Conservation (phyloP, 176 grass and related monocot species). For the Aegilops sharonensis region DNA sequence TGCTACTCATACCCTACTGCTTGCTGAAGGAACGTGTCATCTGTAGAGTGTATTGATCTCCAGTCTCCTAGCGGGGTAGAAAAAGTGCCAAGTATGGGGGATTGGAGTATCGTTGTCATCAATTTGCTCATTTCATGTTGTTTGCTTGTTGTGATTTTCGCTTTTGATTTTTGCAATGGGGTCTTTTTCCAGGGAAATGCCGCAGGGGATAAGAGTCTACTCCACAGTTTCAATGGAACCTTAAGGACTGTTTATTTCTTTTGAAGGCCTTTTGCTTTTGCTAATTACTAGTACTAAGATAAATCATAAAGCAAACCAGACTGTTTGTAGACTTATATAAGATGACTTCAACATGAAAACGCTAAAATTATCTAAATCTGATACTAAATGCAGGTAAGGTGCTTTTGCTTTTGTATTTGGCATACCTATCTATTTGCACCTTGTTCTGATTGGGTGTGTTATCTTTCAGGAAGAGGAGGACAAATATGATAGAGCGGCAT, state of each 20-base stretch:
- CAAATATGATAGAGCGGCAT: slow-evolving; percentile 75
- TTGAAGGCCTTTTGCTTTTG: not conserved
- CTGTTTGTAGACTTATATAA: not conserved
- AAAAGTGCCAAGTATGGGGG: not conserved
- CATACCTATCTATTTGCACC: not conserved
- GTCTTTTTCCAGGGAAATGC: not conserved
- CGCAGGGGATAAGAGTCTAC: not conserved
- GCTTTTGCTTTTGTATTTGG: not conserved
- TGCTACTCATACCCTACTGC: not conserved
- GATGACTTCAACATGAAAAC: not conserved
- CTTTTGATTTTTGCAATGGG: not conserved
- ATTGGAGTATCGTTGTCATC: not conserved
- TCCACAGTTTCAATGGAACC: not conserved
- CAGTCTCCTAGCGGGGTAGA: not conserved
- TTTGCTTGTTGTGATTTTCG: not conserved
- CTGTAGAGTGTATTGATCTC: not conserved
- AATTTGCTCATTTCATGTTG: not conserved
- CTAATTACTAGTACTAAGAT: not conserved
- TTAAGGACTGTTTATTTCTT: not conserved
- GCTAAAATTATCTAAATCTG: not conserved
- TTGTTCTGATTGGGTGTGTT: slow-evolving; percentile 16
- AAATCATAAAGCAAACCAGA: not conserved
- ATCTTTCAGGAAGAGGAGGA: slow-evolving; percentile 88
- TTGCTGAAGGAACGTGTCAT: not conserved
- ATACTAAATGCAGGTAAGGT: not conserved